Evolutionary conservation across 768 basidiomycete species (phyloP), one percentile per base, ranked within the genome.

Genomic region (Gelatoporia subvermispora): DNA sequence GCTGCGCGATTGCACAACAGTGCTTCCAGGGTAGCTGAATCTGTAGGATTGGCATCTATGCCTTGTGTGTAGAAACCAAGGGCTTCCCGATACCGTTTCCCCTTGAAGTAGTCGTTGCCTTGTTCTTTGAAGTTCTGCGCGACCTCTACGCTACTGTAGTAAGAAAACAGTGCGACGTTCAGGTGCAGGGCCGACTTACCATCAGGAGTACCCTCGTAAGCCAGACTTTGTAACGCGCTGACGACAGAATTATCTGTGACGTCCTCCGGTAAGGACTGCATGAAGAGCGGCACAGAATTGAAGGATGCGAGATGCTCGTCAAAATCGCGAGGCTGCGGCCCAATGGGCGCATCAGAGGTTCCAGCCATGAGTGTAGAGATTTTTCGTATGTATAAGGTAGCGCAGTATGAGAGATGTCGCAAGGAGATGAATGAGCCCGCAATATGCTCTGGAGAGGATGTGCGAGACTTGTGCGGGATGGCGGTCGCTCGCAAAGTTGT

Each of bases 101-200:
- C 85, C 55, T 82, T 85, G 70, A 88, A 95, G 60, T 95, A 91
- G 47, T 94, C 93, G 62, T 97, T 98, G 4, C 93, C 96, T 63
- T 95, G 91, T 45, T 91, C 83, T 65, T 96, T 97, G 69, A 97
- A 96, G 61, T 88, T 93, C 52, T 81, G 76, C 1, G 95, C 92
- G 54, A 92, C 73, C 65, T 98, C 96, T 95, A 54, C 22, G 3
- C 22, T 18, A 5, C n/a, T 40, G 11, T 21, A 43, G 7, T 31
- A 5, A 31, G 28, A 7, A 5, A 31, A 7, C 7, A 31, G 8
- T 9, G 21, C 5, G 37, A 37, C 15, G 44, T 23, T 39, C 3
- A 39, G 17, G 24, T 18, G 16, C 13, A 37, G 37, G 16, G 15
- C 51, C 66, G 59, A 79, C 90, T 60, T 63, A 97, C 95, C 94